Conservation (phyloP, 179 eudicot species). For the Heliamphora pulchella region DNA sequence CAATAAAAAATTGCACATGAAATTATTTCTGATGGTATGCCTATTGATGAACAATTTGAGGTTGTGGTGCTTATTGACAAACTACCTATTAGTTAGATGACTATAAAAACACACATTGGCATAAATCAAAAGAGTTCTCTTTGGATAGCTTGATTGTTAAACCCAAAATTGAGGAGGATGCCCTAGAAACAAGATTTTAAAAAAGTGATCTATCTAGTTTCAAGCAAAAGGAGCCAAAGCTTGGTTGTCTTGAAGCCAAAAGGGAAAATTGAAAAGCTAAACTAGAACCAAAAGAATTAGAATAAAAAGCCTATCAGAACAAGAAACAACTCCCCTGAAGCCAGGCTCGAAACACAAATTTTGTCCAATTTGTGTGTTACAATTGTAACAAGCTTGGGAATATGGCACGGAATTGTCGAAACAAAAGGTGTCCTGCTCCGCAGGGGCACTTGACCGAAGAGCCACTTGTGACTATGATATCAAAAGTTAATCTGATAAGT, state of each 20-base stretch:
- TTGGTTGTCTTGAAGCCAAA: neutral
- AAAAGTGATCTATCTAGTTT: neutral
- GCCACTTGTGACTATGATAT: slow-evolving; percentile 11
- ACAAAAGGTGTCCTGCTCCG: neutral
- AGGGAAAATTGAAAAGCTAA: neutral
- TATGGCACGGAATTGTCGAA: no score
- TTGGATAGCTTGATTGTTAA: slow-evolving; percentile 9
- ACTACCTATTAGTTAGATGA: slow-evolving; percentile 11
- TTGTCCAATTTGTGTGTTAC: no score
- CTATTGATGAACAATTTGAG: slow-evolving; percentile 13
- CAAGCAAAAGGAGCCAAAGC: neutral
- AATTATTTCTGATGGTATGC: slow-evolving; percentile 10
- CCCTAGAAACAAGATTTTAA: slow-evolving; percentile 13
- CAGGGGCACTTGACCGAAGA: slow-evolving; percentile 4
- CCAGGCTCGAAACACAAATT: neutral
- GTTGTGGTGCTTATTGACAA: slow-evolving; percentile 16
- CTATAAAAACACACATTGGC: slow-evolving; percentile 5
- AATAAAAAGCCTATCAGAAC: neutral
- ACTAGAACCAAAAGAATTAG: neutral
- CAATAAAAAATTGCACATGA: slow-evolving; percentile 11
- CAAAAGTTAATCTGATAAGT: slow-evolving; percentile 10
- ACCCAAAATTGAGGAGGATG: slow-evolving; percentile 20
- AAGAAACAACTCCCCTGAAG: neutral
- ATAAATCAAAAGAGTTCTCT: slow-evolving; percentile 12
- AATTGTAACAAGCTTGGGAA: no score